Conservation (phyloP, 2,329 filamentous ascomycete genomes). For the Phaeosphaeriaceae sp. region DNA sequence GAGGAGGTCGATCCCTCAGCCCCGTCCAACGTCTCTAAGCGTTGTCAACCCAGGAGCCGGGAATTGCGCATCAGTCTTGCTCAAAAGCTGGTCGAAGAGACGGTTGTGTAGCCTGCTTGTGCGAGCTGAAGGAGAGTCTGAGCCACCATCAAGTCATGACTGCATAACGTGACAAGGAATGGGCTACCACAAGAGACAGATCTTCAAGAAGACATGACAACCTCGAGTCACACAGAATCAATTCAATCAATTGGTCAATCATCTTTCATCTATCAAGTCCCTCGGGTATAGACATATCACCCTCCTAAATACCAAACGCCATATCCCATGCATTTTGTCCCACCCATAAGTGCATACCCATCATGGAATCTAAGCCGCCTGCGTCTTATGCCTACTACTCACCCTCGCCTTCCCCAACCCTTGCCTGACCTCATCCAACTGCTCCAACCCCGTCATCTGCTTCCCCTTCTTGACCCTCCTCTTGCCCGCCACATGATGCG, state of each 20-base stretch:
- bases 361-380: conserved; percentile 4
- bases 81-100: no score
- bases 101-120: background rate
- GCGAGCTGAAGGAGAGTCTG: background rate
- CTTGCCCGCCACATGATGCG: conserved; percentile 75
- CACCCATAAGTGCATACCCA: no score
- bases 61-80: background rate
- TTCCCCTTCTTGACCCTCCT: conserved; percentile 77
- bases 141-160: background rate
- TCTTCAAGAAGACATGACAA: background rate
- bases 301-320: background rate
- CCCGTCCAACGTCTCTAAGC: no score
- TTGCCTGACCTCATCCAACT: conserved; percentile 87
- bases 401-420: conserved; percentile 80
- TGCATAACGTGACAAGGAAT: background rate
- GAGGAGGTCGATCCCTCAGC: no score
- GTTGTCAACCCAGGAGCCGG: no score
- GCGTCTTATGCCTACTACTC: conserved; percentile 10
- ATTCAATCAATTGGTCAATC: background rate
- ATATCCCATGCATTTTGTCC: background rate
- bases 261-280: background rate
- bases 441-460: conserved; percentile 80
- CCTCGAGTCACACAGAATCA: background rate
- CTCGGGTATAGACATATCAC: background rate
- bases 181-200: background rate